Conservation (phyloP, 257 asterid species). For the Euphrasia confusa region DNA sequence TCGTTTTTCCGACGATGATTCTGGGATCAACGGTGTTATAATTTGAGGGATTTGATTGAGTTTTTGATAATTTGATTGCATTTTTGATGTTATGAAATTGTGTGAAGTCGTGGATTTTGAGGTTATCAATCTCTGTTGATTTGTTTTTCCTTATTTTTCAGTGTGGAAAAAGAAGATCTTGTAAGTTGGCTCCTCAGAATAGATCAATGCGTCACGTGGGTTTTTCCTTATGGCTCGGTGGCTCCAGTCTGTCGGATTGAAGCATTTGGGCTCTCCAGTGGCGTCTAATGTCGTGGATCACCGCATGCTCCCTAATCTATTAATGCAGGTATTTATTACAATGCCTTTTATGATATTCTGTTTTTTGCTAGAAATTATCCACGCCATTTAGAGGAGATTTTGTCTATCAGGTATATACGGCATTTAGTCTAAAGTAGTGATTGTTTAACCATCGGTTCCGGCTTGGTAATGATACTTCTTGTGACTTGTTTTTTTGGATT, state of each 20-base stretch:
- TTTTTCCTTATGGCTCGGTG: slow-evolving; percentile 98
- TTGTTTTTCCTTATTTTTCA: slow-evolving; percentile 21
- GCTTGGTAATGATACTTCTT: neutral
- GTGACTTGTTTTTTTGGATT: neutral
- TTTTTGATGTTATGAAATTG: slow-evolving; percentile 18
- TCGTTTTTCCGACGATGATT: slow-evolving; percentile 19
- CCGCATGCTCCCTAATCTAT: slow-evolving; percentile 70
- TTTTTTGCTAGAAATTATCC: too few relatives aligned
- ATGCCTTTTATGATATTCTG: neutral
- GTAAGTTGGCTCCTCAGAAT: slow-evolving; percentile 98
- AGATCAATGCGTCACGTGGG: too few relatives aligned
- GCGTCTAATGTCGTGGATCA: slow-evolving; percentile 71
- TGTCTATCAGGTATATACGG: too few relatives aligned
- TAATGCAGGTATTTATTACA: slow-evolving; percentile 57
- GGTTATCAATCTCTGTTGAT: neutral
- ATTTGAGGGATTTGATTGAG: slow-evolving; percentile 22
- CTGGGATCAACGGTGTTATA: slow-evolving; percentile 6
- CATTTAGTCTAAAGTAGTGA: neutral
- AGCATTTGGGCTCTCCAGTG: slow-evolving; percentile 97
- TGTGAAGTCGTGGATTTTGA: neutral
- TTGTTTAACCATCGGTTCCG: neutral
- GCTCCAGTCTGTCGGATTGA: slow-evolving; percentile 99
- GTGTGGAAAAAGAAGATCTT: slow-evolving; percentile 61
- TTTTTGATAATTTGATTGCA: slow-evolving; percentile 28
- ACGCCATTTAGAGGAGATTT: neutral